Percentiles rank a stretch among this genome's conserved stretches.
These are phyloP conservation scores for Phytophthora nicotianae DNA, from an alignment of 352 stramenopile species.

Conservation along the genomic window DNA sequence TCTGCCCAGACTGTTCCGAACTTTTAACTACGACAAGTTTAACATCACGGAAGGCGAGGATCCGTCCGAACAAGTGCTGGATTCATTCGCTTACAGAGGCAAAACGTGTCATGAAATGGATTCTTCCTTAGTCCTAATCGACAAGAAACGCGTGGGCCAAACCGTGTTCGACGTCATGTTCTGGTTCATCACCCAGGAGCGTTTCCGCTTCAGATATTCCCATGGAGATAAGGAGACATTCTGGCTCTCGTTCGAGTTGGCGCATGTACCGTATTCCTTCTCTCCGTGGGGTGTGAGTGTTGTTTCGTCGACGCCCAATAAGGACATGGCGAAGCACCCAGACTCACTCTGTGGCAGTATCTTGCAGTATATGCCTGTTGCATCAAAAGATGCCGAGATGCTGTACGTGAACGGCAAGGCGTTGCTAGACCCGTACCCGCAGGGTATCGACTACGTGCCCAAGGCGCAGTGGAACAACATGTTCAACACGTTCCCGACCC, in stretches of 20 bases:
- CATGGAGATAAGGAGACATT: conserved; percentile 37
- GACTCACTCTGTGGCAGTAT: conserved; percentile 52
- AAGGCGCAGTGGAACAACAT: conserved; percentile 40
- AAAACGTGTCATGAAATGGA: conserved; percentile 66
- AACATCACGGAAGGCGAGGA: conserved; percentile 21
- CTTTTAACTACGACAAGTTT: conserved; percentile 57
- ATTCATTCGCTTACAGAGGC: conserved; percentile 48
- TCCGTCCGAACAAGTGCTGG: conserved; percentile 44
- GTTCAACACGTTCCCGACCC: conserved; percentile 50
- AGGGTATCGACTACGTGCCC: conserved; percentile 35
- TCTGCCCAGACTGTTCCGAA: conserved; percentile 41
- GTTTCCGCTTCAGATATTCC: conserved; percentile 35
- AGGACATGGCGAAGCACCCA: conserved; percentile 42
- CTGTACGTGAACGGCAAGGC: conserved; percentile 34
- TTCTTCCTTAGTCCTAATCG: conserved; percentile 52
- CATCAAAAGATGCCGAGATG: conserved; percentile 19
- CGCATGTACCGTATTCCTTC: conserved; percentile 43
- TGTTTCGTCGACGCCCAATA: conserved; percentile 39
- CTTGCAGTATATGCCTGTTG: conserved; percentile 23
- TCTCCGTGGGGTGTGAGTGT: conserved; percentile 47
- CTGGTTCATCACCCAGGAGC: conserved; percentile 41
- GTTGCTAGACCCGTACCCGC: conserved; percentile 27
- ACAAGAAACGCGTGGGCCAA: conserved; percentile 34
- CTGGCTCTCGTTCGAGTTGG: conserved; percentile 43
- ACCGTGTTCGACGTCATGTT: conserved; percentile 37